Percentiles rank a stretch among this genome's conserved stretches.
Evolutionary conservation across 305 asterid genomes (phyloP).

Genomic region (Fraxinus greggii): DNA sequence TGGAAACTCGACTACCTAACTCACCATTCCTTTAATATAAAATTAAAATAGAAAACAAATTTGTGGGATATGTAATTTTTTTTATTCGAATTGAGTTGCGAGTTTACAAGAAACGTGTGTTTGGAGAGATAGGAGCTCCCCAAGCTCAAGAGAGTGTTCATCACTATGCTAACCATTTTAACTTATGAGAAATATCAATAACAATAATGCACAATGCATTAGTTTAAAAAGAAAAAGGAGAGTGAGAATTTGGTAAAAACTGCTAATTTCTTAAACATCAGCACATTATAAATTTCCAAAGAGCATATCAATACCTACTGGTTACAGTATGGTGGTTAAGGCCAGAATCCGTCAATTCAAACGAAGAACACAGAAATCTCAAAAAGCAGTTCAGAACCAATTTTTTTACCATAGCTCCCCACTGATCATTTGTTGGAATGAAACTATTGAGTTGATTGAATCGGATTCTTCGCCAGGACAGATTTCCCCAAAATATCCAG

Average conservation of each 20-base stretch:
- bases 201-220: background rate
- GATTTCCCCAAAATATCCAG: conserved; percentile 61
- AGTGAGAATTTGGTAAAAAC: background rate
- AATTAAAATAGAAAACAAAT: background rate
- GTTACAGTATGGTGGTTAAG: conserved; percentile 6
- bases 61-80: too few species aligned
- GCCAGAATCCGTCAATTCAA: conserved; percentile 8
- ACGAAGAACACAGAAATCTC: conserved; percentile 15
- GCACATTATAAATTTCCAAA: conserved; percentile 25
- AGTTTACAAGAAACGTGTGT: background rate
- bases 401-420: background rate
- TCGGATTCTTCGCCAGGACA: conserved; percentile 23
- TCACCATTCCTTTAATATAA: background rate
- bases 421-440: conserved; percentile 42
- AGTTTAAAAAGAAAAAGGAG: background rate
- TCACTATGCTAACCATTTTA: background rate
- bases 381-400: background rate
- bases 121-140: background rate
- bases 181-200: background rate
- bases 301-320: conserved; percentile 16
- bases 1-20: background rate
- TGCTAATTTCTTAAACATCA: conserved; percentile 33
- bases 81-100: background rate
- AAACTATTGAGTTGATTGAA: conserved; percentile 33
- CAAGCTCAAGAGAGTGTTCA: background rate